phyloP scores from a whole-genome alignment of 768 basidiomycete species.

The Lactarius quietus region DNA sequence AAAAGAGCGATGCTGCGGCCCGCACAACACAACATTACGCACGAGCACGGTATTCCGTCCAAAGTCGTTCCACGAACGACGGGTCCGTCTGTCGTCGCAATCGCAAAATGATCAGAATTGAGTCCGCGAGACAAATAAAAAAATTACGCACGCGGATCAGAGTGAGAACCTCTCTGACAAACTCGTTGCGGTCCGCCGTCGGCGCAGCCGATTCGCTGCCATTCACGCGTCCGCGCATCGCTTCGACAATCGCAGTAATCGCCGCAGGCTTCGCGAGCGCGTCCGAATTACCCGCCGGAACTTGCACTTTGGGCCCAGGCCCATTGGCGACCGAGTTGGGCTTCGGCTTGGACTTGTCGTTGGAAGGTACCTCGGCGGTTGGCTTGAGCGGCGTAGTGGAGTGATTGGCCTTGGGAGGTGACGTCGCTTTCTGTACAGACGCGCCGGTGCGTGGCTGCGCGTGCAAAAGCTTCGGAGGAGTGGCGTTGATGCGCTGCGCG shows the following conservation, averaged over 20 bases:
- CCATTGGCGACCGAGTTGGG: slow-evolving; percentile 14
- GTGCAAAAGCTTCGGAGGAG: background rate
- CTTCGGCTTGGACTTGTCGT: slow-evolving; percentile 14
- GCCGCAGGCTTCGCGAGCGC: slow-evolving; percentile 19
- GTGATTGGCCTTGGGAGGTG: slow-evolving; percentile 3
- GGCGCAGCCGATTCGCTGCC: slow-evolving; percentile 13
- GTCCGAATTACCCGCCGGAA: background rate
- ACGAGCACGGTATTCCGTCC: slow-evolving; percentile 43
- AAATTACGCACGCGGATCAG: slow-evolving; percentile 38
- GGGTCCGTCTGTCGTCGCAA: slow-evolving; percentile 56
- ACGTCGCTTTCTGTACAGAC: background rate
- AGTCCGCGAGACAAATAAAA: background rate
- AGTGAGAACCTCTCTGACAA: slow-evolving; percentile 69
- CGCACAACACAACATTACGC: slow-evolving; percentile 5
- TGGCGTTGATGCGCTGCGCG: slow-evolving; percentile 8
- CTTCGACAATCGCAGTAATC: slow-evolving; percentile 20
- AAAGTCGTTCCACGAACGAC: slow-evolving; percentile 60
- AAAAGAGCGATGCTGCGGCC: background rate
- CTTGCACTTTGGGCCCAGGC: background rate
- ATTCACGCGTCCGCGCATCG: slow-evolving; percentile 21
- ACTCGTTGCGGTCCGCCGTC: slow-evolving; percentile 35
- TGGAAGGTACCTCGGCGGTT: background rate
- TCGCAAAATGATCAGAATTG: background rate
- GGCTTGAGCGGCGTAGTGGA: background rate
- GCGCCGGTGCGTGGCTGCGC: background rate